Conservation (phyloP, 805 yeast genomes). For the Starmerella bacillaris region DNA sequence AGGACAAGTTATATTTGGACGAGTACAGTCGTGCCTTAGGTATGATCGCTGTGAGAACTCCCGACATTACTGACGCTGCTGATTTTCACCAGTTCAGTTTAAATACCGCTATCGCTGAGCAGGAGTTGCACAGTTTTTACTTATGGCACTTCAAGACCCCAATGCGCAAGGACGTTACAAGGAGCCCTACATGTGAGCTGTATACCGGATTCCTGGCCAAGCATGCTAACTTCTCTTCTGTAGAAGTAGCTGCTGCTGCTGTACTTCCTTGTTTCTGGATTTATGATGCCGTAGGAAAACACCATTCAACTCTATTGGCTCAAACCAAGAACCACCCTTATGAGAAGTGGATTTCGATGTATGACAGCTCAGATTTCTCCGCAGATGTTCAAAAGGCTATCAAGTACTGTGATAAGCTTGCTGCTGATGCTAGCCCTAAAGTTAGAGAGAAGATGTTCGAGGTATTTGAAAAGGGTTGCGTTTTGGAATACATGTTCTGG, state of each 20-base stretch:
- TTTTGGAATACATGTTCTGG: conserved; percentile 15
- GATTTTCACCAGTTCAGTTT: conserved; percentile 7
- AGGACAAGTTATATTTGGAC: conserved; percentile 14
- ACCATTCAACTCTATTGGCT: conserved; percentile 47
- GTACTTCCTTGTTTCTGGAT: conserved; percentile 17
- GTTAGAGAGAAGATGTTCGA: conserved; percentile 11
- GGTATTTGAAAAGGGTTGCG: conserved; percentile 9
- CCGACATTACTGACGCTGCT: conserved; percentile 3
- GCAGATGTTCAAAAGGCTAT: conserved; percentile 22
- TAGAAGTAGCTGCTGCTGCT: conserved; percentile 16
- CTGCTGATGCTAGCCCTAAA: conserved; percentile 8
- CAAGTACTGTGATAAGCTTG: conserved; percentile 7
- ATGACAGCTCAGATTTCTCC: conserved; percentile 42
- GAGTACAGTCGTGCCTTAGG: conserved; percentile 14
- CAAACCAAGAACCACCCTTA: conserved; percentile 31
- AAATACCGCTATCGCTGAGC: conserved; percentile 12
- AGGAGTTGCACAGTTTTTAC: conserved; percentile 10
- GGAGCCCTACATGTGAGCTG: conserved; percentile 12
- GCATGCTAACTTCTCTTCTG: conserved; percentile 9
- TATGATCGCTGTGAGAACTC: conserved; percentile 9
- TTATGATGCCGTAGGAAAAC: conserved; percentile 23
- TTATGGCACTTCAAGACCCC: neutral
- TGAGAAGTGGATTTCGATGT: conserved; percentile 43
- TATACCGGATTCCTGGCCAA: conserved; percentile 12
- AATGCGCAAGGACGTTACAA: neutral